Evolutionary conservation across 441 rosid species (phyloP), one percentile per base, ranked within the genome.

Genomic region (Geranium incanum): DNA sequence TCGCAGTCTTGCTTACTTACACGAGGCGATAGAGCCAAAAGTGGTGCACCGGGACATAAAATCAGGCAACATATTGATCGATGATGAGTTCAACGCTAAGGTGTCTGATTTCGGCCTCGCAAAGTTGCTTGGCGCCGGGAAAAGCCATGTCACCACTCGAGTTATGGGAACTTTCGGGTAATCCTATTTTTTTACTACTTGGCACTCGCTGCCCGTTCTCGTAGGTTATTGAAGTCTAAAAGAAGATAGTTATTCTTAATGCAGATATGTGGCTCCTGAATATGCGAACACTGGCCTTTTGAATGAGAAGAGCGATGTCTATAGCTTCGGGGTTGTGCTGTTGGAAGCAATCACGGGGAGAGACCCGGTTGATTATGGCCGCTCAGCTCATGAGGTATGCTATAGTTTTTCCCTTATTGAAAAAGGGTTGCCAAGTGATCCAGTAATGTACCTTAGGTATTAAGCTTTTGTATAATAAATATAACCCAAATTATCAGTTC

Each of bases 91-190:
- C 78, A 92, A 88, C 39, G 88, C 99, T 68, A 95, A 95, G 78
- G 86, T 95, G 76, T 92, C 98, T 63, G 99, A 95, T 83, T 92
- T 95, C 81, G 99, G 99, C 60, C 80, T 95, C 43, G 98, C 99
- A 38, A 95, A 95, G 89, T 79, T 95, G 78, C 88, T 95, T 59
- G 98, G 98, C 74, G 90, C 92, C 66, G 99, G 97, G 72, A 92
- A 87, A 85, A 95, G 92, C 77, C 96, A 95, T 82, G 97, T 95
- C 68, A 90, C 97, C 4, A 95, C 99, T 73, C 81, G 98, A 75
- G 98, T 92, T 55, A 92, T 95, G 99, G 99, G 99, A 82, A 95
- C 99, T 70, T 95, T 92, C 64, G 99, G 99, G 97, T 87, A 68
- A 78, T 82, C 48, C 52, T 19, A 43, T 68, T 66, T 36, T 59